Conservation (phyloP, 2,329 filamentous ascomycete species). For the Pseudogymnoascus sp. region DNA sequence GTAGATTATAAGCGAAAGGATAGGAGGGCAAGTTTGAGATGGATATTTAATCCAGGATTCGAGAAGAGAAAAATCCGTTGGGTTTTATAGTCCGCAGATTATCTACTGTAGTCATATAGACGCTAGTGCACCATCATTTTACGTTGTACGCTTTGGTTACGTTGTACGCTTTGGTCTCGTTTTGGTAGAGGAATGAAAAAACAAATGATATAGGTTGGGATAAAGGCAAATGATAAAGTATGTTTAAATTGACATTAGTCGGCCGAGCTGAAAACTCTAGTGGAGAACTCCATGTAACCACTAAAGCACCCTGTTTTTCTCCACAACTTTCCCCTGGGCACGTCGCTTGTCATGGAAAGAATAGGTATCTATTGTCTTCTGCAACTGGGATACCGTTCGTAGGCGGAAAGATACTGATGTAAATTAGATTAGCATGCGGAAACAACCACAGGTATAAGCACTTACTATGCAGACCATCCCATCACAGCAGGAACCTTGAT, state of each 20-base stretch:
- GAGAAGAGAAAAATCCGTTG: not conserved
- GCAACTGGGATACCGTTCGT: not conserved
- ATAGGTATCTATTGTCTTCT: not conserved
- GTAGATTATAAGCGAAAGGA: not conserved
- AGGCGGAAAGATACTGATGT: not conserved
- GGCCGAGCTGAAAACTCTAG: not conserved
- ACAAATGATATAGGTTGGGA: not conserved
- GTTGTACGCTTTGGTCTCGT: no score
- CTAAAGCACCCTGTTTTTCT: not conserved
- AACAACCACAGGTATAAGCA: not conserved
- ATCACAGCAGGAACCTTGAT: not conserved
- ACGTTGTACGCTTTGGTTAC: no score
- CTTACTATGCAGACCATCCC: not conserved
- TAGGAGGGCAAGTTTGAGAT: not conserved
- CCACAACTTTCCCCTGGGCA: not conserved
- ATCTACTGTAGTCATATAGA: no score
- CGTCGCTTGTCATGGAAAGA: not conserved
- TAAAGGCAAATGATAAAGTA: not conserved
- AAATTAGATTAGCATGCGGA: not conserved
- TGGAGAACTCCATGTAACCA: not conserved
- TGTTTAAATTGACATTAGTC: no score
- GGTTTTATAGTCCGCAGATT: not conserved
- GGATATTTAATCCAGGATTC: not conserved
- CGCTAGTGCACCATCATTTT: no score
- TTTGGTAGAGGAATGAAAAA: no score